Evolutionary conservation across 345 rosid species (phyloP), one percentile per base, ranked within the genome.

Genomic region (Clarkia xantiana): DNA sequence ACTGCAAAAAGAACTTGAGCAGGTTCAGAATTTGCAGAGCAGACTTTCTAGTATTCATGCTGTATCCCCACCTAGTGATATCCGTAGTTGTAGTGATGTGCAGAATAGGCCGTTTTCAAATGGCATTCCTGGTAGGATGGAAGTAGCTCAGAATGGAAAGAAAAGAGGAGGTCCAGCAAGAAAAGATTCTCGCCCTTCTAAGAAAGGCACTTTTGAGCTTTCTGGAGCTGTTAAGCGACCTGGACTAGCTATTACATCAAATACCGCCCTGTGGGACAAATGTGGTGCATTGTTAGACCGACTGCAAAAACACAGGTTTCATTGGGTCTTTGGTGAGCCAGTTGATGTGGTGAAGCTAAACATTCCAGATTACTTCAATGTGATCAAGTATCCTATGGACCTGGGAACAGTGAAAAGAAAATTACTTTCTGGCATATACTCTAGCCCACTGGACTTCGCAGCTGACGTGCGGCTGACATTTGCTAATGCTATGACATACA

Each of bases 311-410:
- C 94, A 90, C 64, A 71, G 74, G 44, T 67, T 29, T 55, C 76
- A 78, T 44, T 81, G 84, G 85, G 66, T 72, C 45, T 86, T 86
- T 60, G 82, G 73, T 25, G 51, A 44, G 42, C 91, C 94, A 17
- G 97, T 86, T 61, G 94, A 90, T 69, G 81, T 69, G 51, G 86
- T 72, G 40, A 54, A 63, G 73, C 60, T 86, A 70, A 86, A 90
- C 48, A 81, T 86, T 56, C 96, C 96, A 3, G 97, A 90, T 65
- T 90, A 90, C 59, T 77, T 77, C 46, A 72, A 67, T 25, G 73
- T 90, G 69, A 71, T 90, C 53, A 86, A 81, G 67, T 76, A 76
- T 36, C 97, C 95, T n/a, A 86, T 90, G 97, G 91, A 86, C 74
- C 75, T 90, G 65, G 88, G 88, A 38, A 86, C 96, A 3, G 77